These are phyloP conservation scores for Ocimum tenuiflorum DNA, from an alignment of 257 asterid species.

Conservation along the genomic window DNA sequence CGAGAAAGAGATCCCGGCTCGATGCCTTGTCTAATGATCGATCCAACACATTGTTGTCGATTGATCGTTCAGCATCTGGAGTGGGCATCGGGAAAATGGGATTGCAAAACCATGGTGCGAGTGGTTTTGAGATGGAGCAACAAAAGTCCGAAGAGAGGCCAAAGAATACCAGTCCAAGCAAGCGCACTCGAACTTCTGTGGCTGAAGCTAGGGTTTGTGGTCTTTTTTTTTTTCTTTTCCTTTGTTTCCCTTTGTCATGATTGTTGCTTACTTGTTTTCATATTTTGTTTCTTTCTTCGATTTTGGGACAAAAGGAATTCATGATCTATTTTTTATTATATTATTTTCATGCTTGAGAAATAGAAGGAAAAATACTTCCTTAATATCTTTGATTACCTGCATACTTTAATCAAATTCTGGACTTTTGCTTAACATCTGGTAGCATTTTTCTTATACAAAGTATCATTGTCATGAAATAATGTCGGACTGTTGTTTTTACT, in stretches of 20 bases:
- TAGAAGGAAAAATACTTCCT: neutral
- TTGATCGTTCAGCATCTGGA: conserved; percentile 61
- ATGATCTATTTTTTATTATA: neutral
- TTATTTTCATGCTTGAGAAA: neutral
- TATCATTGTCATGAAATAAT: conserved; percentile 11
- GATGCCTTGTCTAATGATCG: conserved; percentile 69
- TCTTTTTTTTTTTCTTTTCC: conserved; percentile 7
- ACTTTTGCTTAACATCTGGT: conserved; percentile 11
- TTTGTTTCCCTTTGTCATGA: neutral
- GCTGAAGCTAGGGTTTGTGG: conserved; percentile 58
- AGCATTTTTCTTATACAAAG: neutral
- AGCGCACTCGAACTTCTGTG: conserved; percentile 91
- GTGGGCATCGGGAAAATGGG: conserved; percentile 49
- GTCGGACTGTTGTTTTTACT: conserved; percentile 9
- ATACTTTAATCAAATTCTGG: conserved; percentile 9
- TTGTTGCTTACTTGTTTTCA: neutral
- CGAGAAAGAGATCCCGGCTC: conserved; percentile 78
- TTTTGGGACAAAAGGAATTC: neutral
- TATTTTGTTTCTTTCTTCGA: neutral
- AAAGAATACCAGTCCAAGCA: conserved; percentile 58
- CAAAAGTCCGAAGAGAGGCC: conserved; percentile 66
- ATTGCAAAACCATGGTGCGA: conserved; percentile 48
- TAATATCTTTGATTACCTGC: conserved; percentile 3
- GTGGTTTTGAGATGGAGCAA: conserved; percentile 64
- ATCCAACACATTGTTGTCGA: conserved; percentile 43